phyloP scores from a whole-genome alignment of 1,139 yeast genomes.

The Groenewaldozyma auringiensis region DNA sequence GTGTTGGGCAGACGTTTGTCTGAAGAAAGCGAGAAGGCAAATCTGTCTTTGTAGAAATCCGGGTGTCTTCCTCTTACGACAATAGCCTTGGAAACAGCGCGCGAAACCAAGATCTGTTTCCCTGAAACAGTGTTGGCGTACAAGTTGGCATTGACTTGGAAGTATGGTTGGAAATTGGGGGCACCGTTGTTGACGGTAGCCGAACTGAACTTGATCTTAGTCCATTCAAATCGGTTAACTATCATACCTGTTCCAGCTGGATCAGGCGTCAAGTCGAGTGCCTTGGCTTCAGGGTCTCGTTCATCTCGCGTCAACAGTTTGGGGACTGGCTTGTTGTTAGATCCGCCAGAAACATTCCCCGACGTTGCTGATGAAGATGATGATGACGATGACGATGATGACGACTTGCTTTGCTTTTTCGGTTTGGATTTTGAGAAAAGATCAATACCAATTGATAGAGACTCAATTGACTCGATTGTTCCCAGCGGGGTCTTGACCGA shows the following conservation, averaged over 20 bases:
- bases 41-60: conserved; percentile 38
- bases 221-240: conserved; percentile 7
- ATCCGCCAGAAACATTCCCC: too few relatives aligned
- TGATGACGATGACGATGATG: background rate
- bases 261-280: background rate
- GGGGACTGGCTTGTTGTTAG: background rate
- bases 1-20: conserved; percentile 1
- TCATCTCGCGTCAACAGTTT: background rate
- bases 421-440: conserved; percentile 3
- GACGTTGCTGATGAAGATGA: background rate
- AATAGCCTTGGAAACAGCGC: conserved; percentile 35
- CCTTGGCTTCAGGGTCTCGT: background rate
- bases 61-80: conserved; percentile 64
- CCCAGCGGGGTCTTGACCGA: conserved; percentile 4
- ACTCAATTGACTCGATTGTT: conserved; percentile 1
- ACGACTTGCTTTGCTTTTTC: background rate
- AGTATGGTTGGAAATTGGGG: conserved; percentile 12
- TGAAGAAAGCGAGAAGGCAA: conserved; percentile 8
- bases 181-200: conserved; percentile 14
- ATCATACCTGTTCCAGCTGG: background rate
- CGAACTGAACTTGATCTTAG: conserved; percentile 12
- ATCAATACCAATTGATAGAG: conserved; percentile 6
- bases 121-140: conserved; percentile 9
- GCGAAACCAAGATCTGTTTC: conserved; percentile 3
- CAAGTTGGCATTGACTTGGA: conserved; percentile 8